Evolutionary conservation across 495 filamentous ascomycete species (phyloP).

Genomic region (Penicillium verhagenii): DNA sequence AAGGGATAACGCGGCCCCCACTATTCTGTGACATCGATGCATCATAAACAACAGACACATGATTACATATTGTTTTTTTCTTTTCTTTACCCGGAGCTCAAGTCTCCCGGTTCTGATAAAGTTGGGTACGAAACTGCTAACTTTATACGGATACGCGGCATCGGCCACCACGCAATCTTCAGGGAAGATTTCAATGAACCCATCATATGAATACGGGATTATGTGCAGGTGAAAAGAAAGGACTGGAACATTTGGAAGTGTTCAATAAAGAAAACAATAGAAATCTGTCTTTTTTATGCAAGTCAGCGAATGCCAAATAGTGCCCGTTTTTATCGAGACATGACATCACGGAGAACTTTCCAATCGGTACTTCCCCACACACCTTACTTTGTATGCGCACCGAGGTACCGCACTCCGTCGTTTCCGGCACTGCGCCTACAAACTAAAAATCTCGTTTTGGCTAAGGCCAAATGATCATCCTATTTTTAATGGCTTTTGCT

Average conservation of each 20-base stretch:
- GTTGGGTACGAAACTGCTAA: no score
- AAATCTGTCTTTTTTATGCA: not conserved
- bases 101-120: no score
- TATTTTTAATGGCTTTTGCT: not conserved
- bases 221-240: not conserved
- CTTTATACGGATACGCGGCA: no score
- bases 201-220: not conserved
- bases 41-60: no score
- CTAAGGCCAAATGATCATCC: constrained; percentile 1
- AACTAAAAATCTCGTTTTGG: constrained; percentile 10
- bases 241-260: no score
- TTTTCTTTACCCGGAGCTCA: no score
- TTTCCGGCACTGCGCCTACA: constrained; percentile 20
- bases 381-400: constrained; percentile 12
- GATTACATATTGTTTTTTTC: no score
- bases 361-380: constrained; percentile 22
- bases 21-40: not conserved
- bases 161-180: no score
- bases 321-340: not conserved
- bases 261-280: not conserved
- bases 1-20: not conserved
- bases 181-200: no score
- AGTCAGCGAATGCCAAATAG: not conserved
- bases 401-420: constrained; percentile 25
- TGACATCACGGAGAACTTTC: constrained; percentile 27